These are phyloP conservation scores for Thermochaetoides thermophila DNA, from an alignment of 495 filamentous ascomycete genomes.

Conservation along the genomic window DNA sequence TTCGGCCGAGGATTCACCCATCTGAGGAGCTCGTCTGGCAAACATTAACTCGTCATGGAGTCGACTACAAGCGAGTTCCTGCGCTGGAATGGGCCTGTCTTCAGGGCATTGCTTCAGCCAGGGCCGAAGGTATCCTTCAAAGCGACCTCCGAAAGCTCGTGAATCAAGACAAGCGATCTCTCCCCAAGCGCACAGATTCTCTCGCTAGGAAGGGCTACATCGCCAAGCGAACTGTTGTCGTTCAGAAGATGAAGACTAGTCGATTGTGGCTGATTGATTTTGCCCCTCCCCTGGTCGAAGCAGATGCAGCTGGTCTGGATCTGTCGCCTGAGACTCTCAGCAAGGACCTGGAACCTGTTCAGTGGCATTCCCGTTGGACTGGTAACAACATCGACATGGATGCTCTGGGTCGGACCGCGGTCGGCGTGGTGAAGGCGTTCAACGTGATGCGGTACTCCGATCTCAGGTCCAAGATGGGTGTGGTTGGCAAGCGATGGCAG, in stretches of 20 bases:
- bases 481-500: slow-evolving; percentile 42
- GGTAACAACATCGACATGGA: slow-evolving; percentile 37
- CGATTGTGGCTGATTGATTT: slow-evolving; percentile 49
- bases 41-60: slow-evolving; percentile 64
- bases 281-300: slow-evolving; percentile 25
- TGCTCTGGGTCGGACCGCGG: slow-evolving; percentile 29
- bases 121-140: slow-evolving; percentile 60
- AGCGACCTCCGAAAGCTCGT: slow-evolving; percentile 59
- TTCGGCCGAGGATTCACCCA: slow-evolving; percentile 19
- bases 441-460: slow-evolving; percentile 38
- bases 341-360: slow-evolving; percentile 28
- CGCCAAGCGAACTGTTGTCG: slow-evolving; percentile 56
- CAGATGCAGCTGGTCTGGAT: slow-evolving; percentile 18
- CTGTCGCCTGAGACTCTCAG: slow-evolving; percentile 20
- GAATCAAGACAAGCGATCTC: slow-evolving; percentile 78
- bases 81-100: slow-evolving; percentile 57
- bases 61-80: slow-evolving; percentile 54
- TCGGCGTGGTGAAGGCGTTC: slow-evolving; percentile 35
- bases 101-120: slow-evolving; percentile 62
- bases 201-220: slow-evolving; percentile 72
- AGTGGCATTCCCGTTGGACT: slow-evolving; percentile 35
- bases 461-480: slow-evolving; percentile 45
- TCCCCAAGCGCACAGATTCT: slow-evolving; percentile 64
- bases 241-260: slow-evolving; percentile 52
- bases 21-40: slow-evolving; percentile 48